Conservation (phyloP, 2,329 filamentous ascomycete species). For the Fusarium sp. region DNA sequence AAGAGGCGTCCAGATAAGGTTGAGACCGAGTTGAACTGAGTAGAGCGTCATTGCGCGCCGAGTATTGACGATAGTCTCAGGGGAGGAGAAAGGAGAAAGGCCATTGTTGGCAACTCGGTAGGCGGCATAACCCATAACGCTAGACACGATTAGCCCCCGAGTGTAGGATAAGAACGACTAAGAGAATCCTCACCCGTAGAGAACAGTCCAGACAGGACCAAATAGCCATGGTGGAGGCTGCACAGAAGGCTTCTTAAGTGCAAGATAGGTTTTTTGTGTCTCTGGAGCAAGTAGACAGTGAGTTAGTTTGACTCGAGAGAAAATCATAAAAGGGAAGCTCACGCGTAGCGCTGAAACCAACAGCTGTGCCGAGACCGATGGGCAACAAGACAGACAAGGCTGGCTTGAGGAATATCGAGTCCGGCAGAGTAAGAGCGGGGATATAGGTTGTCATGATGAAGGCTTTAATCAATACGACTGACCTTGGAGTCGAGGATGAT, state of each 20-base stretch:
- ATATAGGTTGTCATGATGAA: slow-evolving; percentile 79
- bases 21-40: slow-evolving; percentile 84
- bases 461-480: not conserved
- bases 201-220: slow-evolving; percentile 70
- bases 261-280: slow-evolving; percentile 69
- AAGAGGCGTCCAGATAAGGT: slow-evolving; percentile 89
- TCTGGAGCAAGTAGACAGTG: slow-evolving; percentile 50
- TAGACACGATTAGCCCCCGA: slow-evolving; percentile 26
- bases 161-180: not conserved
- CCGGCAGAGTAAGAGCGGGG: slow-evolving; percentile 78
- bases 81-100: slow-evolving; percentile 64
- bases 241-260: slow-evolving; percentile 73
- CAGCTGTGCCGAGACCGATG: slow-evolving; percentile 74
- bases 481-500: not conserved
- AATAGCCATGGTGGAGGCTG: slow-evolving; percentile 69
- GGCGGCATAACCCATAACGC: slow-evolving; percentile 86
- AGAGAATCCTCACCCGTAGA: slow-evolving; percentile 61
- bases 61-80: slow-evolving; percentile 65
- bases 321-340: slow-evolving; percentile 45
- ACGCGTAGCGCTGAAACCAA: slow-evolving; percentile 76
- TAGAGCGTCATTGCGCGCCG: slow-evolving; percentile 81
- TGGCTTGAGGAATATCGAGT: slow-evolving; percentile 74
- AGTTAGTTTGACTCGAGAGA: slow-evolving; percentile 1
- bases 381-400: slow-evolving; percentile 80
- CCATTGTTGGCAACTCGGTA: slow-evolving; percentile 77